Percentiles rank a stretch among this genome's conserved stretches.
phyloP scores from a whole-genome alignment of 495 filamentous ascomycete species.

The Neurospora sp. region DNA sequence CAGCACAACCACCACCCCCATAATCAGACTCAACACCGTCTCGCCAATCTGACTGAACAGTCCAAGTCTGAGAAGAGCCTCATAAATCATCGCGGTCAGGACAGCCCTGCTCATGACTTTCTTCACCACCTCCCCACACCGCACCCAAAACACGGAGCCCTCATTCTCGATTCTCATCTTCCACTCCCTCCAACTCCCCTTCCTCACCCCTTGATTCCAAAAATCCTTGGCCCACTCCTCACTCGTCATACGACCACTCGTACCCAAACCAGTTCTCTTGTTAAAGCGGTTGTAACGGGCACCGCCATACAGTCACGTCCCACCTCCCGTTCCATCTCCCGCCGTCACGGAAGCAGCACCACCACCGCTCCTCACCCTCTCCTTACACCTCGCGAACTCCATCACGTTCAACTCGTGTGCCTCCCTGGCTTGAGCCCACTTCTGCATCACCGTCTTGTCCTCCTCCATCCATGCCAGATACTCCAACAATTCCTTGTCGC shows the following conservation, averaged over 20 bases:
- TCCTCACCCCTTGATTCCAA: not conserved
- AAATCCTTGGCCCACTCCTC: not conserved
- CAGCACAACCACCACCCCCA: not conserved
- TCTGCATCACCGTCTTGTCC: constrained; percentile 49
- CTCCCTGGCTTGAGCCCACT: constrained; percentile 56
- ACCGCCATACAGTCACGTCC: not conserved
- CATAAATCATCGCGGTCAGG: not conserved
- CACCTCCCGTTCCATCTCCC: constrained; percentile 20
- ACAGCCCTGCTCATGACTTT: not conserved
- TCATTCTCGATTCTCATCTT: not conserved
- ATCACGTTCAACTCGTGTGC: constrained; percentile 51
- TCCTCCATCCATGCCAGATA: constrained; percentile 55
- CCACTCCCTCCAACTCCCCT: not conserved
- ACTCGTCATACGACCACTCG: not conserved
- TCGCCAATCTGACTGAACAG: not conserved
- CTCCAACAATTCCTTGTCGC: constrained; percentile 36
- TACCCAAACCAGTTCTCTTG: not conserved
- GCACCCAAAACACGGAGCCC: not conserved
- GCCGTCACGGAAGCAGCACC: constrained; percentile 1
- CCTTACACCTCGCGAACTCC: constrained; percentile 47
- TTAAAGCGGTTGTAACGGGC: not conserved
- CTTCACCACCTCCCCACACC: not conserved
- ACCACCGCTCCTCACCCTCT: constrained; percentile 27
- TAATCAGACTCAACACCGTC: not conserved
- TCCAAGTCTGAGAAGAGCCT: not conserved